phyloP scores from a whole-genome alignment of 495 filamentous ascomycete genomes.

The Trichoderma reesei region DNA sequence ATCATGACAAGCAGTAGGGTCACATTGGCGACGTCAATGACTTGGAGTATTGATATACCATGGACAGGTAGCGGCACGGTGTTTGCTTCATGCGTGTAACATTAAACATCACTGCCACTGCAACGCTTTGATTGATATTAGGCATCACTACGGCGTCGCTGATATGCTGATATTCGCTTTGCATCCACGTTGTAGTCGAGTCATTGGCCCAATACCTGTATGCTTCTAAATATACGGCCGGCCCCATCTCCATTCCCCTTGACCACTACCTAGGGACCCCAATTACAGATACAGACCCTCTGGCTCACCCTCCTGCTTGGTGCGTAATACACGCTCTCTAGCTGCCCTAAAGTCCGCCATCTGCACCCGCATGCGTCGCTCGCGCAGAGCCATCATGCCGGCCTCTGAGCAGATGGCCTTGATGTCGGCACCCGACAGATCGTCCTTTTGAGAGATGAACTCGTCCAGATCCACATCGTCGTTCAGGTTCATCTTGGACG shows the following conservation, averaged over 20 bases:
- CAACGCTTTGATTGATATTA: too few species aligned
- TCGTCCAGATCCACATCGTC: slow-evolving; percentile 95
- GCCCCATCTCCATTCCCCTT: not conserved
- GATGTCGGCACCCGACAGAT: slow-evolving; percentile 95
- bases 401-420: slow-evolving; percentile 98
- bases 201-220: not conserved
- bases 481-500: slow-evolving; percentile 94
- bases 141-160: too few species aligned
- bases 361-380: slow-evolving; percentile 94
- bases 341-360: slow-evolving; percentile 97
- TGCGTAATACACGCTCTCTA: slow-evolving; percentile 91
- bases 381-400: slow-evolving; percentile 86
- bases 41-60: too few species aligned
- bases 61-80: too few species aligned
- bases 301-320: slow-evolving; percentile 96
- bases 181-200: too few species aligned
- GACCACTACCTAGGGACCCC: not conserved
- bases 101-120: too few species aligned
- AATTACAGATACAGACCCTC: slow-evolving; percentile 95
- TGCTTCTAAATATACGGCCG: not conserved
- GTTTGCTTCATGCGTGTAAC: too few species aligned
- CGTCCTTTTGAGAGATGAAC: slow-evolving; percentile 97
- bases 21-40: too few species aligned
- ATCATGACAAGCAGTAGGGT: too few species aligned
- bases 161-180: too few species aligned